Base-by-base conservation (phyloP, 169 alveolate genomes). In the Hepatocystis sp. region DNA sequence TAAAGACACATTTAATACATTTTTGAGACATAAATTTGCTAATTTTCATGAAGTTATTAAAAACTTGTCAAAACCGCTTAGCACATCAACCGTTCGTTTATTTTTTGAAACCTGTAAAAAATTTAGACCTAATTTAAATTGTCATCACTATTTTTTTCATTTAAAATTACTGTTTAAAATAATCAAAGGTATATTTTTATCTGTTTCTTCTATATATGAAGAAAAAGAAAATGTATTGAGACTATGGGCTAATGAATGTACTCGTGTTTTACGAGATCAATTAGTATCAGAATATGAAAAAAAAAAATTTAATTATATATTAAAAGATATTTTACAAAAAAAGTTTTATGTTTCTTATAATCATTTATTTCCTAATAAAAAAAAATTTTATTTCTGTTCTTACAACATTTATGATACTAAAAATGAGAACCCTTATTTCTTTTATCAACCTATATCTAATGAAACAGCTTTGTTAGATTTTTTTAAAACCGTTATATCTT, bases 131-230 rank as follows among this genome's bases (percentile, higher is more conserved):
- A 81, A 81, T 65, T 81, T 81, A 47, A 81, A 81, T 51, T 81
- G 89, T 40, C 63, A 81, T 42, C 89, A 81, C 25, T 81, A 81
- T 42, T 81, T 81, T 52, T 81, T 81, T 55, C 89, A 81, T 65
- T 55, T 81, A 53, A 81, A 61, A 17, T 67, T 61, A 32, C 21
- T 81, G 17, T 81, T 81, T 51, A 81, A 81, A 81, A 81, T 81
- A 36, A 63, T 81, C 8, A 81, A 81, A 51, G 89, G 89, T 2
- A 30, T 81, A 52, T 81, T 47, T 65, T 65, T 81, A 34, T 81
- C 89, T 23, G 89, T 61, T n/a, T 81, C 89, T 49, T 49, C 89
- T 11, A 81, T 81, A 42, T 81, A 81, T 81, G 89, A 81, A 81
- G 89, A 81, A 55, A 81, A 81, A 64, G 89, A 81, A 27, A 81